Evolutionary conservation across 768 basidiomycete genomes (phyloP).

Genomic region (Lentinula edodes): DNA sequence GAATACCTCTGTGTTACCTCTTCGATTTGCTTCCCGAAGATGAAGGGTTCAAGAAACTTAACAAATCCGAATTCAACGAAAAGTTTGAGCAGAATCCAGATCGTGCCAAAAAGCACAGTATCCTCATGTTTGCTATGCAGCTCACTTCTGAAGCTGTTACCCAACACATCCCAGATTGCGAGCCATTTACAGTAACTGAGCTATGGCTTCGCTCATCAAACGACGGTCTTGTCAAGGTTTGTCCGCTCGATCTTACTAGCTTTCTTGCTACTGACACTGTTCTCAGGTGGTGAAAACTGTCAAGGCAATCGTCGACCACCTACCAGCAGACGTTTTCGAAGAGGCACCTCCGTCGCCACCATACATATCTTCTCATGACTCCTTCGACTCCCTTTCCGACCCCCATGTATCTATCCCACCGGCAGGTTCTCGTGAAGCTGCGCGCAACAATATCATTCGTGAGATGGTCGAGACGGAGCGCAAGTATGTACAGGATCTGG

Average conservation of each 20-base stretch:
- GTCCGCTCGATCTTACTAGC: conserved; percentile 9
- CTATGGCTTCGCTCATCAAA: conserved; percentile 88
- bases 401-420: conserved; percentile 32
- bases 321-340: conserved; percentile 67
- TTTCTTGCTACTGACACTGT: background rate
- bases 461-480: conserved; percentile 95
- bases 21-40: conserved; percentile 83
- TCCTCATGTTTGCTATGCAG: conserved; percentile 89
- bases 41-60: conserved; percentile 51
- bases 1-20: conserved; percentile 91
- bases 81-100: conserved; percentile 68
- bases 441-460: conserved; percentile 71
- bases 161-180: conserved; percentile 60
- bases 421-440: conserved; percentile 56
- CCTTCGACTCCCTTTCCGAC: conserved; percentile 52
- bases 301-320: conserved; percentile 71
- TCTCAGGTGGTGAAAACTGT: conserved; percentile 85
- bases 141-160: conserved; percentile 60
- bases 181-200: conserved; percentile 88
- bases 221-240: conserved; percentile 91
- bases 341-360: conserved; percentile 55
- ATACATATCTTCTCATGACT: conserved; percentile 49
- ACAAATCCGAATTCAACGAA: conserved; percentile 62
- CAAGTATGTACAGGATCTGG: conserved; percentile 94
- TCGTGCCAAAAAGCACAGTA: conserved; percentile 84